phyloP scores from a whole-genome alignment of 1,139 yeast species.

The Chernovozyma aurita region DNA sequence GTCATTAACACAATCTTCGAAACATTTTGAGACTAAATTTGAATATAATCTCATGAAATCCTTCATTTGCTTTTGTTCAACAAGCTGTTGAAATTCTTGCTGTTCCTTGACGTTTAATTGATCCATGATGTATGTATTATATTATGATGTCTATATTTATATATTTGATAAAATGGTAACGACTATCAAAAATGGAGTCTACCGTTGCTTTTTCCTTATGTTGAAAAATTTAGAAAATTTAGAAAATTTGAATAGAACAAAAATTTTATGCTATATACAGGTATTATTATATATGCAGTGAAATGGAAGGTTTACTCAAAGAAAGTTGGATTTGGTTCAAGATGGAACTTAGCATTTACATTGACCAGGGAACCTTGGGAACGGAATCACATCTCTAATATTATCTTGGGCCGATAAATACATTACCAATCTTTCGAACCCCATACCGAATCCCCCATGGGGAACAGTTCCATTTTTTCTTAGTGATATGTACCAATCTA shows the following conservation, averaged over 20 bases:
- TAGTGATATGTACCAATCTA: conserved; percentile 77
- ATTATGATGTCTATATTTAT: not conserved
- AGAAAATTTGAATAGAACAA: no score
- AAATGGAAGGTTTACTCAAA: no score
- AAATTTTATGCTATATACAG: not conserved
- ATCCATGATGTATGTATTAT: no score
- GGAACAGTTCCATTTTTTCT: conserved; percentile 80
- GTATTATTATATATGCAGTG: no score
- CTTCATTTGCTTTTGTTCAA: conserved; percentile 97
- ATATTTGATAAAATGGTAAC: not conserved
- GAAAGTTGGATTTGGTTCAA: no score
- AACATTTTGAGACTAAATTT: conserved; percentile 92
- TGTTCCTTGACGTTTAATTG: conserved; percentile 88
- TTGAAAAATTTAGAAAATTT: conserved; percentile 4
- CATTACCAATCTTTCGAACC: conserved; percentile 79
- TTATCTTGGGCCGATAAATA: conserved; percentile 72
- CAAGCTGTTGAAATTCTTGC: conserved; percentile 91
- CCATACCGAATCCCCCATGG: conserved; percentile 97
- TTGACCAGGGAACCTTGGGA: conserved; percentile 49
- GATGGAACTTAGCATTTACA: conserved; percentile 37
- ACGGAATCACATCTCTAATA: conserved; percentile 81
- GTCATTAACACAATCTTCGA: conserved; percentile 95
- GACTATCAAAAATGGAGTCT: no score
- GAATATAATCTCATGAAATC: conserved; percentile 97
- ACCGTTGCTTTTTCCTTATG: not conserved